A percentile compares a stretch with the other conserved stretches of the same genome.
phyloP scores from a whole-genome alignment of 2,329 filamentous ascomycete genomes.

The Stagonosporopsis cucurbitacearum region DNA sequence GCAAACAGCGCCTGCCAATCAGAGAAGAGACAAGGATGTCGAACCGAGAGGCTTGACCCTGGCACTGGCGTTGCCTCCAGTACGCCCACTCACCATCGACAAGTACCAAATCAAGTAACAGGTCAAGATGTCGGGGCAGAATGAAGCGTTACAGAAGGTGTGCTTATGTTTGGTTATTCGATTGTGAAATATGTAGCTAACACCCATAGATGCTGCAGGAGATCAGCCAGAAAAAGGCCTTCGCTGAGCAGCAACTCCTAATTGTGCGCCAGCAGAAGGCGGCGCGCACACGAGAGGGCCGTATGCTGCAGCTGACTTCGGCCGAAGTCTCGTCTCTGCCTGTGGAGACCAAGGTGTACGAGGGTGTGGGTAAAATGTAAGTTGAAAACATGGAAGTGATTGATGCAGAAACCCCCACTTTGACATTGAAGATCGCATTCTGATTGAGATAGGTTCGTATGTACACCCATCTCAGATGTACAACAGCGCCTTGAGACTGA shows the following conservation, averaged over 20 bases:
- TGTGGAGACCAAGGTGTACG: slow-evolving; percentile 80
- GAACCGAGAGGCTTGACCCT: slow-evolving; percentile 35
- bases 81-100: slow-evolving; percentile 17
- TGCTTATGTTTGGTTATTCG: slow-evolving; percentile 15
- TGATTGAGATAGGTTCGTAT: slow-evolving; percentile 76
- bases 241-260: slow-evolving; percentile 89
- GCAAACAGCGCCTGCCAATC: slow-evolving; percentile 25
- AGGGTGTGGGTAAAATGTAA: slow-evolving; percentile 96
- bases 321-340: slow-evolving; percentile 82
- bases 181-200: neutral
- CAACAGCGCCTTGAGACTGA: slow-evolving; percentile 78
- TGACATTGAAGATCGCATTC: neutral
- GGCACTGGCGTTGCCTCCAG: slow-evolving; percentile 18
- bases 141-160: slow-evolving; percentile 93
- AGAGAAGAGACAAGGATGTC: slow-evolving; percentile 19
- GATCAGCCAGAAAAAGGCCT: slow-evolving; percentile 87
- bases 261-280: slow-evolving; percentile 84
- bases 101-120: slow-evolving; percentile 18
- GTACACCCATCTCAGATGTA: slow-evolving; percentile 73
- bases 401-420: slow-evolving; percentile 10
- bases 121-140: slow-evolving; percentile 83
- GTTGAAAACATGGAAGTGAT: neutral
- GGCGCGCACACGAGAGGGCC: slow-evolving; percentile 84
- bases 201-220: slow-evolving; percentile 78
- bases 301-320: slow-evolving; percentile 84